These are phyloP conservation scores for Serendipita sp. DNA, from an alignment of 768 basidiomycete genomes.

Conservation along the genomic window DNA sequence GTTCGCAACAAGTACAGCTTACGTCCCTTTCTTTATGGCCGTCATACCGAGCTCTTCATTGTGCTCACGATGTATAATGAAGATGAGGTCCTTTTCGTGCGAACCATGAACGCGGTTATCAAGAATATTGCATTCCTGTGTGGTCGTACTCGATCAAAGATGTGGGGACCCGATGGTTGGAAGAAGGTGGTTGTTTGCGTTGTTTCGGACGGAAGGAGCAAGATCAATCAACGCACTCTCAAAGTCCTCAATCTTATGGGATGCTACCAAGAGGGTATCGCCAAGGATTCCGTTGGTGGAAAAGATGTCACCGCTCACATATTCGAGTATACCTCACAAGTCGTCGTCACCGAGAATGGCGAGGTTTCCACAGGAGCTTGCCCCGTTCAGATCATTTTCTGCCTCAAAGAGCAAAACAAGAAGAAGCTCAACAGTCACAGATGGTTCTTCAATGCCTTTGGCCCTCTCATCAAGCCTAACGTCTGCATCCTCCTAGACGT, in stretches of 20 bases:
- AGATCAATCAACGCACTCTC: constrained; percentile 80
- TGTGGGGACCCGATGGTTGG: constrained; percentile 81
- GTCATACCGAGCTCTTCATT: constrained; percentile 83
- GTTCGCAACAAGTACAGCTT: constrained; percentile 62
- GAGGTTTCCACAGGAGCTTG: constrained; percentile 64
- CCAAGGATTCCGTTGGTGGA: constrained; percentile 74
- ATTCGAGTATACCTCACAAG: constrained; percentile 78
- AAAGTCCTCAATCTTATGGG: constrained; percentile 83
- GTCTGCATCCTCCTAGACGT: constrained; percentile 89
- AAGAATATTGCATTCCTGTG: constrained; percentile 77
- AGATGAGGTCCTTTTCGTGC: constrained; percentile 61
- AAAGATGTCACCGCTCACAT: constrained; percentile 91
- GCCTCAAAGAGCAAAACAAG: constrained; percentile 90
- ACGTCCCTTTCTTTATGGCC: constrained; percentile 59
- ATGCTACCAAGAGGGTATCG: constrained; percentile 75
- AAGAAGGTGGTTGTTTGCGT: constrained; percentile 82
- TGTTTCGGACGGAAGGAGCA: constrained; percentile 72
- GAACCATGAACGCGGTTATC: constrained; percentile 82
- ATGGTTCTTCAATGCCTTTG: constrained; percentile 97
- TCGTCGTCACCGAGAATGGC: constrained; percentile 61
- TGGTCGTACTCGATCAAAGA: constrained; percentile 50
- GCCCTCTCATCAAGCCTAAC: constrained; percentile 73
- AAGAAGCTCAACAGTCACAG: constrained; percentile 93
- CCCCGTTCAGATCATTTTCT: constrained; percentile 79
- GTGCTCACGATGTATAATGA: constrained; percentile 98